phyloP scores from a whole-genome alignment of 148 eudicot species.

The Pouteria glomerata region DNA sequence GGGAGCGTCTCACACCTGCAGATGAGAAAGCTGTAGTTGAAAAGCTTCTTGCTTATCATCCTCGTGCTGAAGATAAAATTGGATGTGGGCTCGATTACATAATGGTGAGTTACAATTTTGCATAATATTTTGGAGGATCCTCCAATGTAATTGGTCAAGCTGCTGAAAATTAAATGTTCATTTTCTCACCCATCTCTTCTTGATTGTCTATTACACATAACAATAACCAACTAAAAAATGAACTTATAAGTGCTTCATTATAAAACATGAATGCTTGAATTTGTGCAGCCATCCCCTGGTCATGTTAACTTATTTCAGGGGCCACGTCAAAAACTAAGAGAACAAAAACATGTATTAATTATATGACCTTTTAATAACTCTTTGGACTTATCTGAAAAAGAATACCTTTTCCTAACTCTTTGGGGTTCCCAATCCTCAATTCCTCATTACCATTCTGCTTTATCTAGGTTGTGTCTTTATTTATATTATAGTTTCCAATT shows the following conservation, averaged over 20 bases:
- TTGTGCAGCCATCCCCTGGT: neutral
- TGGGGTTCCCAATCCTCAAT: neutral
- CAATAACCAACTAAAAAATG: neutral
- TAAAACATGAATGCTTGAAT: neutral
- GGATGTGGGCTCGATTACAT: slow-evolving; percentile 77
- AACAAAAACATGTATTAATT: neutral
- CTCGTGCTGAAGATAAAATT: slow-evolving; percentile 69
- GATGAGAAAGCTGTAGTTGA: slow-evolving; percentile 64
- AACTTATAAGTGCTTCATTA: slow-evolving; percentile 4
- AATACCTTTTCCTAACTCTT: neutral
- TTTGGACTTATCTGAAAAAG: too few species aligned
- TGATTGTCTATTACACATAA: neutral
- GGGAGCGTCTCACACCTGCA: slow-evolving; percentile 48
- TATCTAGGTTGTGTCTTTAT: neutral
- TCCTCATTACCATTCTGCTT: neutral
- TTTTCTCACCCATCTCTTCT: neutral
- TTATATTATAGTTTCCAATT: neutral
- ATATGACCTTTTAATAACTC: neutral
- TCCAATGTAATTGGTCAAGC: slow-evolving; percentile 1
- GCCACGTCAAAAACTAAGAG: neutral
- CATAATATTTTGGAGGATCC: neutral
- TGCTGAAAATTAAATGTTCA: neutral
- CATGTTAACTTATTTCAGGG: neutral
- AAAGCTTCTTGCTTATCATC: slow-evolving; percentile 76
- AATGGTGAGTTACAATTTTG: slow-evolving; percentile 46